Conservation (phyloP, 2,329 filamentous ascomycete genomes). For the Fusarium sambucinum region DNA sequence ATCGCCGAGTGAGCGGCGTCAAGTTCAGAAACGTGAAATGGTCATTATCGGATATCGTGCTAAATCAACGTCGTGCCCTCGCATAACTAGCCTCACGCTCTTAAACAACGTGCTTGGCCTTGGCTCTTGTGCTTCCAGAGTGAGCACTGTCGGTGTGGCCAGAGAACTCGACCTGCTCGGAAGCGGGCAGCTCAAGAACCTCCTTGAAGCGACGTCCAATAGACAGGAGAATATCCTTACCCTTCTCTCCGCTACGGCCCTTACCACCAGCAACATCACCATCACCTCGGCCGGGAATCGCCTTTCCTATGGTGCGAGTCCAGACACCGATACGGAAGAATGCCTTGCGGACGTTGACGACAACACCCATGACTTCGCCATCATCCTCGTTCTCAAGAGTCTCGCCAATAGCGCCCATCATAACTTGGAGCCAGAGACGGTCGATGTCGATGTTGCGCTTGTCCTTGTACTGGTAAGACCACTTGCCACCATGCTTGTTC, state of each 20-base stretch:
- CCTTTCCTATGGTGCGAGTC: slow-evolving; percentile 94
- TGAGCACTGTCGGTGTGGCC: slow-evolving; percentile 96
- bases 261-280: slow-evolving; percentile 80
- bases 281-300: slow-evolving; percentile 79
- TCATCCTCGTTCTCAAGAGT: slow-evolving; percentile 95
- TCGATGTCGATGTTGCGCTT: slow-evolving; percentile 93
- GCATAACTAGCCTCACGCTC: slow-evolving; percentile 19
- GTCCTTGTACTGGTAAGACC: slow-evolving; percentile 98
- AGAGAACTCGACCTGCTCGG: slow-evolving; percentile 90
- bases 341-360: slow-evolving; percentile 97
- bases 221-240: slow-evolving; percentile 82
- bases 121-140: slow-evolving; percentile 92
- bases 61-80: slow-evolving; percentile 43
- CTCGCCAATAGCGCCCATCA: slow-evolving; percentile 96
- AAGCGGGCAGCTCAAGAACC: slow-evolving; percentile 80
- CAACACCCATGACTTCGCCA: slow-evolving; percentile 98
- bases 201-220: slow-evolving; percentile 96
- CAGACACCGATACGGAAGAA: slow-evolving; percentile 98
- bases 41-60: slow-evolving; percentile 47
- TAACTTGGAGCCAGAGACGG: slow-evolving; percentile 95
- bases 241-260: slow-evolving; percentile 82
- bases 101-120: slow-evolving; percentile 92
- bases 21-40: slow-evolving; percentile 41
- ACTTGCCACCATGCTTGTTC: slow-evolving; percentile 99
- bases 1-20: slow-evolving; percentile 31